A percentile compares a stretch with the other conserved stretches of the same genome.
Conservation (phyloP, 2,329 filamentous ascomycete genomes). For the Ceratocystis destructans region DNA sequence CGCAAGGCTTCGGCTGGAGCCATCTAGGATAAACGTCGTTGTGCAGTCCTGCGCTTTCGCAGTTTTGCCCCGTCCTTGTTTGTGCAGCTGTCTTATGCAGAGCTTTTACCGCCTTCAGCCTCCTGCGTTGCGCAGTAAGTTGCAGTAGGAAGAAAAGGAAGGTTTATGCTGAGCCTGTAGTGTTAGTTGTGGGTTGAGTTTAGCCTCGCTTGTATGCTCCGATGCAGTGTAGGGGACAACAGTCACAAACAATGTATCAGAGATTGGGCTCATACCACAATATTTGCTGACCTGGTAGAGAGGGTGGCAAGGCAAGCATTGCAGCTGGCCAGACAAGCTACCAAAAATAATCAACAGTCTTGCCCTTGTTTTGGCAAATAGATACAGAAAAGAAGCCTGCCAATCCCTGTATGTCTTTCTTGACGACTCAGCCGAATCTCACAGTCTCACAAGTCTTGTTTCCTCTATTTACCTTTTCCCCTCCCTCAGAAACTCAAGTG, state of each 20-base stretch:
- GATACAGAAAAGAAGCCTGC: too few relatives aligned
- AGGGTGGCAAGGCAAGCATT: not conserved
- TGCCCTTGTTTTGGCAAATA: too few relatives aligned
- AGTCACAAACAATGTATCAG: not conserved
- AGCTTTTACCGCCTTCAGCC: slow-evolving; percentile 6
- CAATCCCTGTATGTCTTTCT: too few relatives aligned
- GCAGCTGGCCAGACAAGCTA: not conserved
- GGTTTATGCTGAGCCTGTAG: not conserved
- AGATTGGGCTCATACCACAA: not conserved
- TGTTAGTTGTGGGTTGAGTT: not conserved
- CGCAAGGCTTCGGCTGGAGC: not conserved
- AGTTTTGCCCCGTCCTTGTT: not conserved
- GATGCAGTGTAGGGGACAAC: not conserved
- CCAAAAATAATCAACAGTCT: not conserved
- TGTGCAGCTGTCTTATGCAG: slow-evolving; percentile 7
- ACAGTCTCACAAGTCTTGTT: not conserved
- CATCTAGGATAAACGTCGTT: not conserved
- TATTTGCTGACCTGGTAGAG: not conserved
- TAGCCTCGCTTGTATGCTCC: not conserved
- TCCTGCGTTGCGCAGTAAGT: slow-evolving; percentile 1
- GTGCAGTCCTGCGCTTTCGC: not conserved
- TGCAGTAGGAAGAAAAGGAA: not conserved
- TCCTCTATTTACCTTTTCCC: slow-evolving; percentile 3
- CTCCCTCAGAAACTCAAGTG: not conserved
- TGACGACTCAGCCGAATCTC: not conserved